Evolutionary conservation across 352 stramenopile species (phyloP).

Genomic region (Pythium brachiatum): DNA sequence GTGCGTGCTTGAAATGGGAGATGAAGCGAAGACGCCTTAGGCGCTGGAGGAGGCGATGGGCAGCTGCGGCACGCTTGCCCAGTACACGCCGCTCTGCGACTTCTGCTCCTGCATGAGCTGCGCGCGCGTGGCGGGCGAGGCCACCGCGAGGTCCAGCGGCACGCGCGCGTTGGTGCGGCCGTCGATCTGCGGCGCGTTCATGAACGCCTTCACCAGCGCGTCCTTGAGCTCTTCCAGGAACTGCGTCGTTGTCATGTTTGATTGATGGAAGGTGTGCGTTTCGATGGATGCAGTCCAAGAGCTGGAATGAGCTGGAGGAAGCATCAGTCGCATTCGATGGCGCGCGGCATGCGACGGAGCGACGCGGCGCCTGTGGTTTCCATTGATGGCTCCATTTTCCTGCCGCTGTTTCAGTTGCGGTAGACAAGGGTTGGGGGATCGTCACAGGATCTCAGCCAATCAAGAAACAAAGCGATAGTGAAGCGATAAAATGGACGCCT

Average conservation of each 20-base stretch:
- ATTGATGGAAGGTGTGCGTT: not conserved
- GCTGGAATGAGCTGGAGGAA: not conserved
- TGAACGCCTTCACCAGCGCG: constrained; percentile 63
- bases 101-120: constrained; percentile 56
- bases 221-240: constrained; percentile 51
- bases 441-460: constrained; percentile 21
- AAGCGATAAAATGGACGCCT: constrained; percentile 24
- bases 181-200: constrained; percentile 78
- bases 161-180: constrained; percentile 55
- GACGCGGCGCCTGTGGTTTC: constrained; percentile 1
- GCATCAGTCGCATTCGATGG: not conserved
- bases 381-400: not conserved
- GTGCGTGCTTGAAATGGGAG: not conserved
- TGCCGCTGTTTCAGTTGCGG: not conserved
- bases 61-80: constrained; percentile 53
- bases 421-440: constrained; percentile 9
- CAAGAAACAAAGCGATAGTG: constrained; percentile 1
- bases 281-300: not conserved
- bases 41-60: constrained; percentile 36
- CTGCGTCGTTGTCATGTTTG: constrained; percentile 18
- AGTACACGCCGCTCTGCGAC: constrained; percentile 55
- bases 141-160: constrained; percentile 57
- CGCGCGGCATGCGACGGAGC: constrained; percentile 5
- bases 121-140: constrained; percentile 38
- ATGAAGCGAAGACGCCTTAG: constrained; percentile 6